Conservation (phyloP, 257 asterid genomes). For the Nicotiana tomentosiformis region DNA sequence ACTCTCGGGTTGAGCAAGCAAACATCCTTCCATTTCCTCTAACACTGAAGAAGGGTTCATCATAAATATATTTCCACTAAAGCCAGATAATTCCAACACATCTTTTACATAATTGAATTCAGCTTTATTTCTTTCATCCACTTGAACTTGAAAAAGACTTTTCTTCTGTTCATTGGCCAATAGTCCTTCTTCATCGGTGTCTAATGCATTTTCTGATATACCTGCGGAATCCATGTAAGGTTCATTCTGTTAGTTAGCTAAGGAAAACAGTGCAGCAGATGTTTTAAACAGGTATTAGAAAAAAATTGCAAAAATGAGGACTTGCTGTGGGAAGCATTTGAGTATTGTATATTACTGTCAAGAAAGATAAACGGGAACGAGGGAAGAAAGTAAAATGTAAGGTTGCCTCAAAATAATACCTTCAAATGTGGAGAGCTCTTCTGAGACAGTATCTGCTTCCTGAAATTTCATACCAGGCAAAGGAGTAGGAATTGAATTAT, state of each 20-base stretch:
- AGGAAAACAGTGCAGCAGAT: not conserved
- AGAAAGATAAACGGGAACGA: not conserved
- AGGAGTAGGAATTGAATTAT: slow-evolving; percentile 15
- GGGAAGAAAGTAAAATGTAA: not conserved
- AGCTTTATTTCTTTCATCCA: slow-evolving; percentile 33
- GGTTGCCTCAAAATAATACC: slow-evolving; percentile 16
- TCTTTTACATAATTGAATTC: slow-evolving; percentile 64
- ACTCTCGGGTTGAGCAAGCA: slow-evolving; percentile 21
- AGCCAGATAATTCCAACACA: slow-evolving; percentile 62
- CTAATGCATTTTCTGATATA: not conserved
- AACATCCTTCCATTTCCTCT: slow-evolving; percentile 43
- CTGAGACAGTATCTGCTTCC: slow-evolving; percentile 22
- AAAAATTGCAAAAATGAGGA: not conserved
- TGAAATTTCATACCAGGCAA: slow-evolving; percentile 21
- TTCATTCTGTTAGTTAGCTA: not conserved
- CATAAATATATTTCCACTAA: slow-evolving; percentile 39
- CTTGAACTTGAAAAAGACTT: slow-evolving; percentile 20
- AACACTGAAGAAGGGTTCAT: slow-evolving; percentile 45
- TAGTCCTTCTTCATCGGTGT: slow-evolving; percentile 15
- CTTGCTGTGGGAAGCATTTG: not conserved
- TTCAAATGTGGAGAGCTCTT: not conserved
- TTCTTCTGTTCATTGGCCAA: slow-evolving; percentile 17
- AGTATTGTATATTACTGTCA: not conserved
- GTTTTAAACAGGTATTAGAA: not conserved
- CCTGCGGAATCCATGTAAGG: not conserved